Base-by-base conservation (phyloP, 805 yeast genomes). In the Saccharomyces kudriavzevii region DNA sequence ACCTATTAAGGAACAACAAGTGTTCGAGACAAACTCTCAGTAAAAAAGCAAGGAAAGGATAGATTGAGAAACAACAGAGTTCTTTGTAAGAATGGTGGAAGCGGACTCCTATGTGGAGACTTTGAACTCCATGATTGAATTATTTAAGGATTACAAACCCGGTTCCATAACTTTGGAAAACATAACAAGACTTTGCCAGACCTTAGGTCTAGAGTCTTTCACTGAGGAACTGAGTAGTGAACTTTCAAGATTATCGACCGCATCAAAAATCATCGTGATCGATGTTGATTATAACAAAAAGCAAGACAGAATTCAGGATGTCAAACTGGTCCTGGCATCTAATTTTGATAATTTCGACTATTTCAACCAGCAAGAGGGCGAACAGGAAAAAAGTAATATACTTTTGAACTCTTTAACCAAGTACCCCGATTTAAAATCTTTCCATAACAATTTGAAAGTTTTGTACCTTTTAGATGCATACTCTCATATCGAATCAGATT, bases 301-400 rank as follows among this genome's bases (percentile, higher is more conserved):
- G 5, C 54, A 57, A 47, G 60, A 60, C 20, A 62, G 56, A 45
- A 70, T 70, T 2, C 60, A 60, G 22, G 72, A 70, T 50, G 72
- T 68, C 27, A 70, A 68, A 54, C 56, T 70, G 45, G 73, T 70
- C 1, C 52, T 70, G 20, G 73, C 73, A 8, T 68, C 72, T 2
- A 69, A 66, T 55, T 70, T 69, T 54, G 72, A 70, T 50, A 63
- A 65, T 28, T 70, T 70, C 57, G 67, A 69, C 50, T 70, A 70
- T 51, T 67, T 53, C 51, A 65, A 63, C 45, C 59, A 58, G 13
- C 56, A 57, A 13, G 56, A 54, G 1, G 29, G 25, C 22, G 20
- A n/a, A 29, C 26, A 31, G 29, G 50, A 9, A 27, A 40, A 31
- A 4, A 58, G 55, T 26, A 70, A 70, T 51, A 69, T 70, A 31